Evolutionary conservation across 805 yeast species (phyloP), one percentile per base, ranked within the genome.

Genomic region (Nakazawaea wickerhamii): DNA sequence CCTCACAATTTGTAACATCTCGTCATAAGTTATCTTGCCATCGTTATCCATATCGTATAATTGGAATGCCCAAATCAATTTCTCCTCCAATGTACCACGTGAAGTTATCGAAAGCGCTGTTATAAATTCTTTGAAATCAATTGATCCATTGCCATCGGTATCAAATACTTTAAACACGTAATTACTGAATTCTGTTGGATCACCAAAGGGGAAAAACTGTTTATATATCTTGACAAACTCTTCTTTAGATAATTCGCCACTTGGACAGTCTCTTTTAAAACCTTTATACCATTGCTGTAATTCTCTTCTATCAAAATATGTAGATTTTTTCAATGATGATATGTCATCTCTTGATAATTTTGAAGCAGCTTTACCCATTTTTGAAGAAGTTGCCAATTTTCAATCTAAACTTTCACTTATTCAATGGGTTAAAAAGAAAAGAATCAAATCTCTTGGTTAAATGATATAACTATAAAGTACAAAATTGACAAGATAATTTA

Each of bases 231-330:
- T 87, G 51, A 84, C 79, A 60, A 93, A 88, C 57, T 93, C 98
- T 37, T 83, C 86, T 55, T 82, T 84, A 3, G 89, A 78, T 21
- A 93, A 69, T 58, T 83, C 90, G 1, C 98, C 98, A 26, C 79
- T 71, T 1, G 97, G 97, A 59, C 96, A 91, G 60, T 93, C 99
- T 57, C 96, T 74, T 32, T 84, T 68, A 54, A 93, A 93, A 2
- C 98, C 98, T 59, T 91, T 91, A 59, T 91, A 91, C 99, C 99
- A 93, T 58, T 91, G 99, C 61, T 93, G 98, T 34, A 93, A 74
- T 59, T 93, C 99, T 50, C 96, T 73, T 41, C 90, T 79, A 57
- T 91, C 96, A 57, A 93, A 93, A 55, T 88, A 84, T 0, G 99
- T 93, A 19, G 89, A 83, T 56, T 79, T 81, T 58, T 84, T 84